A percentile compares a stretch with the other conserved stretches of the same genome.
Evolutionary conservation across 164 flowering plant genomes (phyloP).

Genomic region (Houttuynia cordata): DNA sequence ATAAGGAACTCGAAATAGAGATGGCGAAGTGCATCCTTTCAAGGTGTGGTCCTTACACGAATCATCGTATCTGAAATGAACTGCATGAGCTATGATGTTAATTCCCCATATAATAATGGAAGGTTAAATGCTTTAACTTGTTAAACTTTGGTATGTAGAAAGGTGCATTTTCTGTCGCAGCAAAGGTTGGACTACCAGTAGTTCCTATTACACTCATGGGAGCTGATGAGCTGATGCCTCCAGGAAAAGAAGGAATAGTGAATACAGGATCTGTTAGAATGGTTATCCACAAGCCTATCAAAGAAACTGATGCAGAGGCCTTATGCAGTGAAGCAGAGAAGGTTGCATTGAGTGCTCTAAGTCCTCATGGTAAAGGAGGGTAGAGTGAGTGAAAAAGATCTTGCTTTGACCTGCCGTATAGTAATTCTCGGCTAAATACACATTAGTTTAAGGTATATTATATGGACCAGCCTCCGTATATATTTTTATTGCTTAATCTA

Average conservation of each 20-base stretch:
- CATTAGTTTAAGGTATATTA: not conserved
- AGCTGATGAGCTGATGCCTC: slow-evolving; percentile 88
- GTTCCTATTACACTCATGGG: slow-evolving; percentile 89
- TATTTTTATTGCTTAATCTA: too few relatives aligned
- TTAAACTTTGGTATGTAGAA: slow-evolving; percentile 31
- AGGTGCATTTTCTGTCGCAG: slow-evolving; percentile 91
- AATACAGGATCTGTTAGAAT: slow-evolving; percentile 63
- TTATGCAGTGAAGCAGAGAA: slow-evolving; percentile 55
- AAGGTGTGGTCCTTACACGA: slow-evolving; percentile 49
- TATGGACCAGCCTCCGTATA: not conserved
- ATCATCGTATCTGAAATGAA: not conserved
- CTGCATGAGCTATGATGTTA: not conserved
- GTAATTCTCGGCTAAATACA: not conserved
- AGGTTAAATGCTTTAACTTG: not conserved
- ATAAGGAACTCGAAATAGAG: slow-evolving; percentile 89
- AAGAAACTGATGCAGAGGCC: slow-evolving; percentile 49
- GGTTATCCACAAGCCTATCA: slow-evolving; percentile 65
- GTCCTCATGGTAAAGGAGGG: slow-evolving; percentile 8
- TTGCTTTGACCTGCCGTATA: not conserved
- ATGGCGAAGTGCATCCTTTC: slow-evolving; percentile 67
- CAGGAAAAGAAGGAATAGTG: slow-evolving; percentile 60
- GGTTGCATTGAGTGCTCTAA: slow-evolving; percentile 39
- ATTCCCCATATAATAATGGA: not conserved
- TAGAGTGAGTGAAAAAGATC: not conserved
- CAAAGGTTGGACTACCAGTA: slow-evolving; percentile 72